Evolutionary conservation across 106 monocot species (phyloP), one percentile per base, ranked within the genome.

Genomic region (Dendrobium huoshanense): DNA sequence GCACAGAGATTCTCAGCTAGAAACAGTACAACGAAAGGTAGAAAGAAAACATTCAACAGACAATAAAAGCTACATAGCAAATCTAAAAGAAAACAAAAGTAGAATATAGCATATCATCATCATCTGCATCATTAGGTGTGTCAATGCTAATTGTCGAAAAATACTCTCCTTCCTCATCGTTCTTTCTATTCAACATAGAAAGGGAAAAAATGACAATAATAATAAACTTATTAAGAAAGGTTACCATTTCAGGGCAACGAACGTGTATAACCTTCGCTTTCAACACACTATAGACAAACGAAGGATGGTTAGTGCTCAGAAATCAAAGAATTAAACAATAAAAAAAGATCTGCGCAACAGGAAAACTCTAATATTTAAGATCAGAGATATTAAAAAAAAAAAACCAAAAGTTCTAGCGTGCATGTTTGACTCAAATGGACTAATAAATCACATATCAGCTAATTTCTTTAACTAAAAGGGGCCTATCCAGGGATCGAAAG

Each of bases 211-310:
- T 3, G n/a, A 76, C 9, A 41, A 51, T 37, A 49, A 49, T 24
- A 41, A 76, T 48, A 76, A 76, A 45, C 22, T 27, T 49, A 49
- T 76, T 18, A 51, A 24, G 76, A 76, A 49, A 25, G 27, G 45
- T 76, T 76, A 76, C 76, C 76, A 76, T 76, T 76, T 76, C 49
- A 76, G 47, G 76, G 76, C 76, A 76, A 49, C 76, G 48, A 48
- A 76, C 76, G 49, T 15, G 48, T 48, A 76, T 76, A 76, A 76
- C 49, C 76, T 13, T 76, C 76, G 76, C 76, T 76, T 76, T 76
- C 76, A 41, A 49, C 40, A 49, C 47, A 49, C 76, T 76, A 76
- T 76, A 76, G 13, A 49, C 76, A 76, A 76, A 76, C 76, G 76
- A 76, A 49, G 76, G 49, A 76, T 76, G 4, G 76, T 76, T 49